Base-by-base conservation (phyloP, 1,139 yeast genomes). In the Saccharomyces pastorianus region DNA sequence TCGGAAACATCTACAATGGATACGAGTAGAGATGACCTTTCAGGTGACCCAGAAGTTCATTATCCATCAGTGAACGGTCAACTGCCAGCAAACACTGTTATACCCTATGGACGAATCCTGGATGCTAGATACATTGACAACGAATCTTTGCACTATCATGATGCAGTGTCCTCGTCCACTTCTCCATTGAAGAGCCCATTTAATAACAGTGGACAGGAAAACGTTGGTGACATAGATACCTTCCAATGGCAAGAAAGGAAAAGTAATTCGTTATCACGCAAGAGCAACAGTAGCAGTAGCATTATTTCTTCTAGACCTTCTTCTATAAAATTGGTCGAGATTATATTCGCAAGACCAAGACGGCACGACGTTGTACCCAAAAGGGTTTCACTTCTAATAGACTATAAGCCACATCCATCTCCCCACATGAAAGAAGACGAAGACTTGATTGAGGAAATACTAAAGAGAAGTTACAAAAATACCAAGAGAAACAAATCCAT, bases 401-500 rank as follows among this genome's bases (percentile, higher is more conserved):
- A 60, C 48, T 49, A 53, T 13, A 47, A 51, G 6, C 26, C 34
- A 8, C 58, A 53, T 25, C 42, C 55, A 0, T 32, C 49, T 14
- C 38, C 49, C 27, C 51, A 53, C 3, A 34, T 44, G 1, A 50
- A 44, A 4, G 50, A 54, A 27, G 56, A 56, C 3, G 54, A 28
- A 6, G 68, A 68, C 49, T 50, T 72, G n/a, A 67, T 66, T 1
- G 70, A 70, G 23, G 66, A 67, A 41, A 69, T 79, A 11, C 60
- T 76, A 63, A 57, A 61, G 9, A 64, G 70, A 52, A 75, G 82
- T 31, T 81, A 79, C 60, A 62, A 64, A 3, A 68, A 69, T 20
- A 64, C 75, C 38, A 69, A 67, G 49, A 74, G 74, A 7, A 65
- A 65, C 23, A 84, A 83, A 55, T 75, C 82, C 3, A 71, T 85